Conservation (phyloP, 1,284 basidiomycete genomes). For the Inonotus hispidus region DNA sequence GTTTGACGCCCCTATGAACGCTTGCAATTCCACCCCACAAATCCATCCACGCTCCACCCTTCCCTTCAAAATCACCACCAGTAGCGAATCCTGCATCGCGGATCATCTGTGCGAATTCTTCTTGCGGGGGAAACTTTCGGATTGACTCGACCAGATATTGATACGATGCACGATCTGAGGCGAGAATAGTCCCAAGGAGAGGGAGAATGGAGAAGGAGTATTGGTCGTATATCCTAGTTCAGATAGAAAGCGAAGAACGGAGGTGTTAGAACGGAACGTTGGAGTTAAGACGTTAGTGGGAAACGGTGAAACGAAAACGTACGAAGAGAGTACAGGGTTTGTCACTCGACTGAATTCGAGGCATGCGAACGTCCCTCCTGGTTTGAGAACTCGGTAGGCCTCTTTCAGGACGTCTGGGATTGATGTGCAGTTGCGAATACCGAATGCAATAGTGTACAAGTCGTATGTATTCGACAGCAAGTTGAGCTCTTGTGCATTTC, state of each 20-base stretch:
- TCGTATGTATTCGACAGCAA: slow-evolving; percentile 85
- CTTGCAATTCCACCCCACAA: slow-evolving; percentile 84
- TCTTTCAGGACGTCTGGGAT: slow-evolving; percentile 85
- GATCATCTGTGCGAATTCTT: slow-evolving; percentile 89
- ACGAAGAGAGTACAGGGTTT: slow-evolving; percentile 86
- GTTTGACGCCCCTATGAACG: slow-evolving; percentile 82
- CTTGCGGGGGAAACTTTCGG: slow-evolving; percentile 87
- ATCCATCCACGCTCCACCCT: slow-evolving; percentile 86
- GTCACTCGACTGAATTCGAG: slow-evolving; percentile 95
- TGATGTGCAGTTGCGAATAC: slow-evolving; percentile 96
- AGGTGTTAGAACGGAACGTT: neutral
- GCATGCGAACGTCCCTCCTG: slow-evolving; percentile 93
- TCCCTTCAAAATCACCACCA: slow-evolving; percentile 62
- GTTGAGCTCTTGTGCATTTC: slow-evolving; percentile 85
- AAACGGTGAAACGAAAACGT: slow-evolving; percentile 31
- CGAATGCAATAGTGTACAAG: slow-evolving; percentile 98
- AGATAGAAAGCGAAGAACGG: neutral
- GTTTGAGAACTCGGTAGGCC: slow-evolving; percentile 93
- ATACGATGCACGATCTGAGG: slow-evolving; percentile 92
- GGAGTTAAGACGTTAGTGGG: neutral
- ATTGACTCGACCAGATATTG: slow-evolving; percentile 99
- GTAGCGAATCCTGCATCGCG: slow-evolving; percentile 80
- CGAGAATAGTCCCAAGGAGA: slow-evolving; percentile 90
- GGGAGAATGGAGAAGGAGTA: slow-evolving; percentile 98
- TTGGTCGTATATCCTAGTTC: slow-evolving; percentile 78